These are phyloP conservation scores for Paraphaeosphaeria sporulosa DNA, from an alignment of 2,329 filamentous ascomycete species.

Conservation along the genomic window DNA sequence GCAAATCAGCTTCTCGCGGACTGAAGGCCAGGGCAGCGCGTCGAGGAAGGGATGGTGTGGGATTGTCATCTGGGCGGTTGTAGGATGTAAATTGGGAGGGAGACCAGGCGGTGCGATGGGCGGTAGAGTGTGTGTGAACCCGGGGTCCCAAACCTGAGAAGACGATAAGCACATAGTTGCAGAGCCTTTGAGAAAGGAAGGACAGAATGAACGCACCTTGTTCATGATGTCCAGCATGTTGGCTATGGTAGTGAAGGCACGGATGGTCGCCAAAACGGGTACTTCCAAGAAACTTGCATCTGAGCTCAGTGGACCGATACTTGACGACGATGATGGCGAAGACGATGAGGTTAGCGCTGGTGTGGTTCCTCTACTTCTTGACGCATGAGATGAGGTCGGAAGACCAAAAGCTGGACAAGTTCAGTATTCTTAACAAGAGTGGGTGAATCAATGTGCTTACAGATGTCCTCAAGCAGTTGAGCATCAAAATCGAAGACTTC, in stretches of 20 bases:
- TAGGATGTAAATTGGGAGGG: slow-evolving; percentile 58
- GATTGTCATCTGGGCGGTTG: slow-evolving; percentile 57
- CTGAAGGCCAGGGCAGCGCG: slow-evolving; percentile 64
- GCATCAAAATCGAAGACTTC: slow-evolving; percentile 27
- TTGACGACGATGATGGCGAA: slow-evolving; percentile 5
- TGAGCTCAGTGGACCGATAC: slow-evolving; percentile 20
- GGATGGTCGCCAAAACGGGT: slow-evolving; percentile 50
- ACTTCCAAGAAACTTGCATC: slow-evolving; percentile 34
- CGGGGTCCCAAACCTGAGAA: slow-evolving; percentile 21
- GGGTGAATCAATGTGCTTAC: not conserved
- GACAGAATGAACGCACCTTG: not conserved
- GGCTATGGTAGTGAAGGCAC: slow-evolving; percentile 22
- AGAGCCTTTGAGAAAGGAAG: not conserved
- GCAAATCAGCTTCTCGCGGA: slow-evolving; percentile 59
- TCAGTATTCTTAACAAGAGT: not conserved
- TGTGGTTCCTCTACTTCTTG: not conserved
- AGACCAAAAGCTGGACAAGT: slow-evolving; percentile 8
- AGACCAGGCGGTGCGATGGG: slow-evolving; percentile 19
- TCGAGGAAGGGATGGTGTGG: slow-evolving; percentile 67
- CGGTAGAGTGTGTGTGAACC: slow-evolving; percentile 25
- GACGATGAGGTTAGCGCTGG: not conserved
- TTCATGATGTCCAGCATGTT: slow-evolving; percentile 20
- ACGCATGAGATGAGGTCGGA: slow-evolving; percentile 9
- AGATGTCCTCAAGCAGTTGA: slow-evolving; percentile 13
- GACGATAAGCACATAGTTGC: not conserved